Evolutionary conservation across 306 rosid genomes (phyloP), one percentile per base, ranked within the genome.

Genomic region (Casuarina equisetifolia): DNA sequence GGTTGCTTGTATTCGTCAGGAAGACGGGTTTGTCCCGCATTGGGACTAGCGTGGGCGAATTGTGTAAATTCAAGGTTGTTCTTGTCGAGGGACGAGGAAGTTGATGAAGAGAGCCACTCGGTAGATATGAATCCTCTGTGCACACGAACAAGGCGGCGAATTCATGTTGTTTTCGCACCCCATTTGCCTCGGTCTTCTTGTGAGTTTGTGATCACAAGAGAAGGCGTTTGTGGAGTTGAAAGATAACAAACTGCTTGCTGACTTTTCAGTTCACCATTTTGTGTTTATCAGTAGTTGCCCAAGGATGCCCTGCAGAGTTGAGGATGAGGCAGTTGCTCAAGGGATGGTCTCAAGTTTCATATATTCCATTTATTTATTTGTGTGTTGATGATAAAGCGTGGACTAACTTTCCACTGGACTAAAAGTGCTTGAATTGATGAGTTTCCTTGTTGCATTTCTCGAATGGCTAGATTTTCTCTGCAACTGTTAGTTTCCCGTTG

Each of bases 31-130:
- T 85, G 91, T 63, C 90, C 98, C 0, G 98, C 98, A 0, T 53
- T 94, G 55, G 97, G 98, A 52, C n/a, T 92, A 10, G 87, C 91
- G 0, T 94, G 98, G 98, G 86, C 98, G 0, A 85, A 89, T n/a
- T 94, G 98, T 12, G 91, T 92, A 58, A 94, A 92, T 76, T 84
- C 98, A 17, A 92, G 98, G 82, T 17, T 94, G 59, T 92, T 94
- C 69, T 81, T 94, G 77, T 86, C 92, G 3, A 85, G 88, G 67
- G 69, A 86, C 50, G 89, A 86, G 40, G 88, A 78, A 72, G 66
- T 80, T 44, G 55, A 76, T 43, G 84, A 72, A 72, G 86, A 74
- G 12, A 73, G 32, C 6, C 45, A 74, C 12, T 16, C 40, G 51
- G 49, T 36, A 38, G 80, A 66, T 12, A 76, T 43, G 5, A 70